These are phyloP conservation scores for Mortierella sp. DNA, from an alignment of 371 early-diverging fungal genomes.

Conservation along the genomic window DNA sequence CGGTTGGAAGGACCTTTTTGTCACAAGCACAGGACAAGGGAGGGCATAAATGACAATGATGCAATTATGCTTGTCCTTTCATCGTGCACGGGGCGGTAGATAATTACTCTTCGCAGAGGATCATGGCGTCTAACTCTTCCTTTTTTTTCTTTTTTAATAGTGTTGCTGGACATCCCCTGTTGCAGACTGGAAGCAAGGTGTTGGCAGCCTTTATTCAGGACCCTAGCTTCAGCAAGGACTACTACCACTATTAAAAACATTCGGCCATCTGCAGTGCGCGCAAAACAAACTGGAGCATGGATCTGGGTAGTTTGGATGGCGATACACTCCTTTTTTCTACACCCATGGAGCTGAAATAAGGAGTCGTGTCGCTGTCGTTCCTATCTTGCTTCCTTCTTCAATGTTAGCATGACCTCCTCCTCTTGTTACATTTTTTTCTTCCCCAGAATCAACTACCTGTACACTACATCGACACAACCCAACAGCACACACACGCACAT, in stretches of 20 bases:
- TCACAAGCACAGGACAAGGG: background rate
- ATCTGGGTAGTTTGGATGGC: background rate
- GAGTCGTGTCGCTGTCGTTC: background rate
- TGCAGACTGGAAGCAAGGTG: constrained; percentile 97
- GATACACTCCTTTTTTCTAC: background rate
- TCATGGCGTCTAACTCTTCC: constrained; percentile 5
- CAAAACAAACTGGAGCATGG: background rate
- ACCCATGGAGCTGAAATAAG: background rate
- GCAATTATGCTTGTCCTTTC: background rate
- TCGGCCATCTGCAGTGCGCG: background rate
- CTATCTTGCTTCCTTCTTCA: background rate
- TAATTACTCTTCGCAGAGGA: background rate
- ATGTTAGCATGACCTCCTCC: background rate
- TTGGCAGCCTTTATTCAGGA: constrained; percentile 96
- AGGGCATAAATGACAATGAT: background rate
- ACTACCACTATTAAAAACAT: constrained; percentile 75
- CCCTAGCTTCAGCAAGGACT: constrained; percentile 85
- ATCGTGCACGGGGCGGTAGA: background rate
- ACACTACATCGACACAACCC: constrained; percentile 11
- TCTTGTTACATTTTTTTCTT: background rate
- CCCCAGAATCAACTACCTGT: constrained; percentile 6
- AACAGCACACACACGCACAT: constrained; percentile 1
- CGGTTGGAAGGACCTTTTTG: background rate
- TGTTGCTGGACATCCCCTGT: constrained; percentile 96
- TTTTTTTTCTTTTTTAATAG: constrained; percentile 55